Evolutionary conservation across 2,329 filamentous ascomycete species (phyloP).

Genomic region (Aschersonia sp.): DNA sequence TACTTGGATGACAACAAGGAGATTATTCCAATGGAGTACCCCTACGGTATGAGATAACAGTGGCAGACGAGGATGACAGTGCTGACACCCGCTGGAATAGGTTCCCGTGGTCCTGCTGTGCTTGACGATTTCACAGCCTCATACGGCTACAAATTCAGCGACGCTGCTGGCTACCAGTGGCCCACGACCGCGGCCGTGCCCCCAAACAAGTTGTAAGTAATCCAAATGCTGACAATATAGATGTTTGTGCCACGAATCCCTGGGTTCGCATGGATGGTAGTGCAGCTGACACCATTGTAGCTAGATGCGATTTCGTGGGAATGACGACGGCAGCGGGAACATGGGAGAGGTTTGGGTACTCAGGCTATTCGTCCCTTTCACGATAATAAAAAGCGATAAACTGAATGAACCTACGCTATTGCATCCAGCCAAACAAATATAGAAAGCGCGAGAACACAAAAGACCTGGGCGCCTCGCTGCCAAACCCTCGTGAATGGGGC

Average conservation of each 20-base stretch:
- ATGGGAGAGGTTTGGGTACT: too few species aligned
- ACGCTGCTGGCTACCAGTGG: constrained; percentile 93
- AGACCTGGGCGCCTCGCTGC: too few species aligned
- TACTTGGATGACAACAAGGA: constrained; percentile 99
- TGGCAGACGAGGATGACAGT: not conserved
- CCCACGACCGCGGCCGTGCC: constrained; percentile 55
- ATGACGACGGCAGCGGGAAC: not conserved
- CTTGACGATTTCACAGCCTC: constrained; percentile 96
- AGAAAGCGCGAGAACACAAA: too few species aligned
- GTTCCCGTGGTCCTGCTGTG: constrained; percentile 89
- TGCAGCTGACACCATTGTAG: not conserved
- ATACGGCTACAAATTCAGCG: constrained; percentile 98
- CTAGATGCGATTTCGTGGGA: not conserved
- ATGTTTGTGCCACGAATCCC: constrained; percentile 5
- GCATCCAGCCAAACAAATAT: too few species aligned
- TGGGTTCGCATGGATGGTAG: not conserved
- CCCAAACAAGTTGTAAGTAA: constrained; percentile 65
- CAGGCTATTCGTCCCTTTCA: too few species aligned
- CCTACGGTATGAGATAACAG: constrained; percentile 60
- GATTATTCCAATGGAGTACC: constrained; percentile 98
- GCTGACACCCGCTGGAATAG: constrained; percentile 30
- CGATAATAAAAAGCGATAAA: too few species aligned
- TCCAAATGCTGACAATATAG: constrained; percentile 2
- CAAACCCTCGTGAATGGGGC: too few species aligned
- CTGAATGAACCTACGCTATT: too few species aligned